phyloP scores from a whole-genome alignment of 345 rosid genomes.

The Raphanus raphanistrum region DNA sequence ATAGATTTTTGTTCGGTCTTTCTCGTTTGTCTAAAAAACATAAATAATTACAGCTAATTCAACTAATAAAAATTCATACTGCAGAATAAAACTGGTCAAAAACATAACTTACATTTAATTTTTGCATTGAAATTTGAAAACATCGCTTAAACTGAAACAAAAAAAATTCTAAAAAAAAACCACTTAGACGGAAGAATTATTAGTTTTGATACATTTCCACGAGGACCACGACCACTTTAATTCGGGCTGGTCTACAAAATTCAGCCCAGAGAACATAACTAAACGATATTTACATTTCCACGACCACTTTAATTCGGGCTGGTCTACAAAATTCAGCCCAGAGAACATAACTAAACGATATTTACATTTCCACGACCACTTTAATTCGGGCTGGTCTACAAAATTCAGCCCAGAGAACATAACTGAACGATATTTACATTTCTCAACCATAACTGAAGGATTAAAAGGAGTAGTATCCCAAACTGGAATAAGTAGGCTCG shows the following conservation, averaged over 20 bases:
- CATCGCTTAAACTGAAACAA: no score
- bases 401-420: not conserved
- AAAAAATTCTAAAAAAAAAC: no score
- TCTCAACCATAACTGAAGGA: not conserved
- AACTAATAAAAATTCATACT: no score
- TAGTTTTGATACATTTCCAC: not conserved
- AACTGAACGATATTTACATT: not conserved
- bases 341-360: no score
- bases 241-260: not conserved
- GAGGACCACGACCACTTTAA: not conserved
- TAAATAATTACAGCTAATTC: no score
- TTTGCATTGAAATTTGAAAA: no score
- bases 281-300: no score
- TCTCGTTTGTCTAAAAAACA: no score
- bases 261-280: no score
- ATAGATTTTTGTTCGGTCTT: no score
- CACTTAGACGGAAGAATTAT: not conserved
- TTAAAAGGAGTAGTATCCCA: not conserved
- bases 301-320: not conserved
- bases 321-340: not conserved
- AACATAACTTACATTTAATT: no score
- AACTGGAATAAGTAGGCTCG: not conserved
- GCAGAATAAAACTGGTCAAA: no score
- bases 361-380: not conserved
- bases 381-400: not conserved